phyloP scores from a whole-genome alignment of 2,329 filamentous ascomycete species.

The Alternaria viburni region DNA sequence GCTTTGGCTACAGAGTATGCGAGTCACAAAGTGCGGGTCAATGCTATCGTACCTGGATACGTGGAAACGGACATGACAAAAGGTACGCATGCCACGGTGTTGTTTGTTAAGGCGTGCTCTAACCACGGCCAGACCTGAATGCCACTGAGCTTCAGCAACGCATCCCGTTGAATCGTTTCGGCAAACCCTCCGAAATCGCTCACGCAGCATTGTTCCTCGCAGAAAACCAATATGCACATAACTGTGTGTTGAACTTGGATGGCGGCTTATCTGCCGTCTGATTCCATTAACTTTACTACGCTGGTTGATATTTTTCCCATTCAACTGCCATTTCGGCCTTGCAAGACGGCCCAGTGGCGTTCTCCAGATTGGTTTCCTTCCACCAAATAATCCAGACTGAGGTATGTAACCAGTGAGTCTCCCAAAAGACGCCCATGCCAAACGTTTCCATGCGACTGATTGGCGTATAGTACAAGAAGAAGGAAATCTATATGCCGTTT shows the following conservation, averaged over 20 bases:
- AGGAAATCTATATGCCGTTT: slow-evolving; percentile 10
- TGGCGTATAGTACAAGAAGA: slow-evolving; percentile 19
- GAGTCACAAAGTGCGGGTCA: slow-evolving; percentile 70
- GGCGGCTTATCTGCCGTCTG: slow-evolving; percentile 74
- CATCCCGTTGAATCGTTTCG: slow-evolving; percentile 73
- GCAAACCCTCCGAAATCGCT: slow-evolving; percentile 74
- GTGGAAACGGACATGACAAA: slow-evolving; percentile 81
- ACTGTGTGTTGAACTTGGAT: slow-evolving; percentile 84
- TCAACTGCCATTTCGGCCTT: slow-evolving; percentile 1
- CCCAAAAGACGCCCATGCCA: slow-evolving; percentile 14
- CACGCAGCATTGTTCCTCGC: slow-evolving; percentile 80
- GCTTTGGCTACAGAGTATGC: slow-evolving; percentile 69
- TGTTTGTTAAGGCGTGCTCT: background rate
- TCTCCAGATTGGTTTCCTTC: background rate
- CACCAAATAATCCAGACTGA: slow-evolving; percentile 5
- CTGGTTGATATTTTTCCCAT: background rate
- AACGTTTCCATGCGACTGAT: slow-evolving; percentile 10
- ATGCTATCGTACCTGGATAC: slow-evolving; percentile 83
- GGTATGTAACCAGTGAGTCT: slow-evolving; percentile 17
- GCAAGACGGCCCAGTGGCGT: slow-evolving; percentile 1
- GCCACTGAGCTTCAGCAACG: slow-evolving; percentile 46
- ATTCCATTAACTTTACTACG: background rate
- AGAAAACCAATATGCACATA: slow-evolving; percentile 82
- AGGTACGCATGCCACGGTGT: slow-evolving; percentile 54
- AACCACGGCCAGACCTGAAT: slow-evolving; percentile 44